Base-by-base conservation (phyloP, 306 rosid species). In the Ammopiptanthus mongolicus region DNA sequence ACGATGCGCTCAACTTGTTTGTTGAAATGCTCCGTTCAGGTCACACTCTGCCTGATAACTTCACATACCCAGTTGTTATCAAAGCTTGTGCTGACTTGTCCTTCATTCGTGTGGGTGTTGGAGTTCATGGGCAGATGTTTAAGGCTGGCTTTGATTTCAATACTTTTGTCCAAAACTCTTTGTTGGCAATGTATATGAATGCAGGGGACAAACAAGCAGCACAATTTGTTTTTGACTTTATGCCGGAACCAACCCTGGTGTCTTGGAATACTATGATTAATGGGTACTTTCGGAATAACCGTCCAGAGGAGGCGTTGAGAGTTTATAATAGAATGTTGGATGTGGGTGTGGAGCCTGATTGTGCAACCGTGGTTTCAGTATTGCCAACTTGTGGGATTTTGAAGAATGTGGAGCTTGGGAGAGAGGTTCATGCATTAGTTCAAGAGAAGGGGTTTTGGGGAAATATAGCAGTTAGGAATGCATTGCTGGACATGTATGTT, bases 201-300 rank as follows among this genome's bases (percentile, higher is more conserved):
- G 88, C 73, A 4, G 82, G 92, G 76, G 82, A 86, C 71, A 78
- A 59, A 76, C 87, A 85, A 76, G 73, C 75, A 0, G 94, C 96
- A 0, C 73, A 62, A 65, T 36, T 33, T 70, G 86, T 88, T 79
- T 93, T 93, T 39, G 84, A 86, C 11, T 84, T 75, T 18, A 88
- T 89, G 94, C 67, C 46, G 78, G 91, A 88, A 67, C 80, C 65
- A 6, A 82, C 83, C 3, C 90, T 94, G 65, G 96, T 90, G 72
- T 85, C 97, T 19, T 94, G 98, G 97, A 94, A 94, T 71, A 81
- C 90, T 12, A 88, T 94, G 84, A 91, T 94, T 36, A 87, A 69
- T 11, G 98, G 98, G 17, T 91, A 80, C 66, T 78, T 87, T 76
- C 82, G 88, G 41, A 91, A 90, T 64, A 81, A 85, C 33, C 76